Base-by-base conservation (phyloP, 2,329 filamentous ascomycete species). In the Xylaria sp. region DNA sequence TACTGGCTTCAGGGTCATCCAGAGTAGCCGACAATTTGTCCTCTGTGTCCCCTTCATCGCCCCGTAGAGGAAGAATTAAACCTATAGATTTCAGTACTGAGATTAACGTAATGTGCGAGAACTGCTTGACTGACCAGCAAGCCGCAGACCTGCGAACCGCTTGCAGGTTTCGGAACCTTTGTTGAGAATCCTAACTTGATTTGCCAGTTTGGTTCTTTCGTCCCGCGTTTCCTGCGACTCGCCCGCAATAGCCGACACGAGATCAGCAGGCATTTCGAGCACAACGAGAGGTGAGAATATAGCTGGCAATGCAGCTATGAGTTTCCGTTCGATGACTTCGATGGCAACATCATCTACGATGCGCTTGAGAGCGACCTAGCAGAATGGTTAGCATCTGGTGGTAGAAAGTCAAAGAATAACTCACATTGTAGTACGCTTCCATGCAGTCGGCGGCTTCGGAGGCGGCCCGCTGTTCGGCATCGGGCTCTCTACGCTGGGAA, bases 271-370 rank as follows among this genome's bases (percentile, higher is more conserved):
- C 62, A 69, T 69, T 23, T 54, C 51, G 1, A 66, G 39, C 39
- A 66, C 58, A 15, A 41, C 49, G n/a, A 80, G 64, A 0, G 83
- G 82, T 0, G 81, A 81, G 10, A 85, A 75, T 18, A 85, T 82
- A 20, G 77, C 72, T 5, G 73, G 39, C 1, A 85, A 76, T 3
- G 68, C 74, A 0, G 73, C 71, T 23, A 85, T 66, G 8, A 85
- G 77, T 49, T 81, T 79, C 3, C 69, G 70, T 71, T 86, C 83
- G 15, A 86, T 78, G 0, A 82, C 79, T 67, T 84, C 76, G 23
- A 82, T 76, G 9, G 82, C 78, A 4, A 85, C 71, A 43, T 83
- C 80, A 28, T 85, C 83, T 28, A 83, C 70, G 68, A 86, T 82
- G 1, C 79, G 78, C 70, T 83, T 82, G 59, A 84, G 51, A 0